Evolutionary conservation across 371 early-diverging fungal genomes (phyloP), one percentile per base, ranked within the genome.

Genomic region (Nematocida sp.): DNA sequence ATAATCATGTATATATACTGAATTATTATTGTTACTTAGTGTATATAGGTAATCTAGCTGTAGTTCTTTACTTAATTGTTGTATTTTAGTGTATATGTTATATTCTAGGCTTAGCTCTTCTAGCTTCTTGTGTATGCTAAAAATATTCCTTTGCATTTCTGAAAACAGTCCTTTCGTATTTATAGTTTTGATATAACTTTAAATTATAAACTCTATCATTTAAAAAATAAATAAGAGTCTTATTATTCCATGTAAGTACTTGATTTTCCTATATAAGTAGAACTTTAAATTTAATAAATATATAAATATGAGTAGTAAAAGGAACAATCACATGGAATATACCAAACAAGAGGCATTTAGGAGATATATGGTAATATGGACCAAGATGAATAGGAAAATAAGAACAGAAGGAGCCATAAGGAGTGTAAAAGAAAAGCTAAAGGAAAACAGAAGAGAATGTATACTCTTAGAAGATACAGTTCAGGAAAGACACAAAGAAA

Each of bases 141-240:
- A 66, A 58, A 55, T 57, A 27, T 66, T 66, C 19, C 45, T 57
- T 29, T 66, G 67, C 67, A 66, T 66, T 11, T 19, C 13, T 21
- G 15, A 13, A 11, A 23, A 52, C 15, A n/a, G n/a, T n/a, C n/a
- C n/a, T n/a, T n/a, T n/a, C n/a, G n/a, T n/a, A n/a, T n/a, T n/a
- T n/a, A n/a, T n/a, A n/a, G n/a, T n/a, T n/a, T n/a, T n/a, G n/a
- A n/a, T n/a, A n/a, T n/a, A n/a, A n/a, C n/a, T n/a, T n/a, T n/a
- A n/a, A n/a, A n/a, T n/a, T n/a, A n/a, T n/a, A n/a, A n/a, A n/a
- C n/a, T n/a, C n/a, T n/a, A n/a, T n/a, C n/a, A n/a, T n/a, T n/a
- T n/a, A n/a, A n/a, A n/a, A n/a, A n/a, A n/a, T n/a, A n/a, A n/a
- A n/a, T n/a, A n/a, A n/a, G n/a, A n/a, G n/a, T n/a, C n/a, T n/a